These are phyloP conservation scores for Volvariella volvacea DNA, from an alignment of 1,284 basidiomycete genomes.

Conservation along the genomic window DNA sequence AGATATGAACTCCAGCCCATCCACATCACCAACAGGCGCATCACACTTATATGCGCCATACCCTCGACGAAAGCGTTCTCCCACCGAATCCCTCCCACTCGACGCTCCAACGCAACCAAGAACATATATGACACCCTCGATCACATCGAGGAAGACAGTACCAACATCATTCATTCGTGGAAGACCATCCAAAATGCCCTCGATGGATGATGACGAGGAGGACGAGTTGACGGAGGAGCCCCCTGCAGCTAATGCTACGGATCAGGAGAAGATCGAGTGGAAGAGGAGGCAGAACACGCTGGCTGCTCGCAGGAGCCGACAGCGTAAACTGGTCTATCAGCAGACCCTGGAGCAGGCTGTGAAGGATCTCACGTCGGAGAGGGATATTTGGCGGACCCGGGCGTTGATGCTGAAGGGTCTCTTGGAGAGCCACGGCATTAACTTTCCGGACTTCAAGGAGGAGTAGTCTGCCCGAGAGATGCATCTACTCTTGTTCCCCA, in stretches of 20 bases:
- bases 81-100: conserved; percentile 5
- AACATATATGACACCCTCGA: conserved; percentile 23
- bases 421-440: conserved; percentile 34
- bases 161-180: conserved; percentile 20
- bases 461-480: too few relatives aligned
- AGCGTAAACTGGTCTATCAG: conserved; percentile 49
- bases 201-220: conserved; percentile 33
- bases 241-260: conserved; percentile 37
- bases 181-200: conserved; percentile 10
- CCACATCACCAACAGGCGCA: too few relatives aligned
- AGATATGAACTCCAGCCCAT: too few relatives aligned
- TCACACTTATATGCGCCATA: too few relatives aligned
- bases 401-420: conserved; percentile 28
- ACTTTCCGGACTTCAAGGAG: conserved; percentile 15
- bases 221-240: conserved; percentile 33
- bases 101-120: conserved; percentile 31
- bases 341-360: conserved; percentile 29
- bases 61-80: too few relatives aligned
- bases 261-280: conserved; percentile 66
- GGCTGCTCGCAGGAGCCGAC: conserved; percentile 72
- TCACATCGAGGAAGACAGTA: conserved; percentile 26
- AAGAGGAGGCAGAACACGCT: conserved; percentile 81
- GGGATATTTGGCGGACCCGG: conserved; percentile 30
- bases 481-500: too few relatives aligned
- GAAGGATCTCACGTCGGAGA: conserved; percentile 25